Evolutionary conservation across 2,329 filamentous ascomycete species (phyloP), one percentile per base, ranked within the genome.

Genomic region (Teratosphaeria pseudoeucalypti): DNA sequence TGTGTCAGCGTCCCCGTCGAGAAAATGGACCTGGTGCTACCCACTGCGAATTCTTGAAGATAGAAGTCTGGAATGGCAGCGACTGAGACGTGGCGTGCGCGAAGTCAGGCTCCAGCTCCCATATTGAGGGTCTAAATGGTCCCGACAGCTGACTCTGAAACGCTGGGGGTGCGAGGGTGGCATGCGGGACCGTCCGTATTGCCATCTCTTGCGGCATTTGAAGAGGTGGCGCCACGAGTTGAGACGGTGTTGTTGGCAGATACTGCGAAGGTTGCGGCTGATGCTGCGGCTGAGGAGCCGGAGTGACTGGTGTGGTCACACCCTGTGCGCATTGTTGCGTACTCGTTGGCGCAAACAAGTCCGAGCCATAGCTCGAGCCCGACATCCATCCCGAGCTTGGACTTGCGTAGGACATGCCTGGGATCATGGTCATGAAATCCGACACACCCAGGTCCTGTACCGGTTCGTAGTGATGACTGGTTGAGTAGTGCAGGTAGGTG

Each of bases 41-140:
- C 61, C 61, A 70, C 68, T 49, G 43, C 23, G 43, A 49, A n/a
- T 70, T 79, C 62, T 75, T 74, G 67, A 80, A 80, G 61, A 78
- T 78, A 2, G 76, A 73, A 23, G 78, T 80, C 64, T 79, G 76
- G 60, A 78, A 78, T 23, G 76, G 75, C n/a, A 49, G 43, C 61
- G 72, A 64, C 54, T 74, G 73, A 27, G 70, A 69, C 26, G 74
- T 71, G 39, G 70, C 71, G 27, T 73, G 69, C 29, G 71, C 69
- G 62, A 76, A 75, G 34, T 74, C 74, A 6, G 73, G 70, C 60
- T 79, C 74, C 27, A 77, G 65, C 63, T 79, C 75, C 63, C 75
- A 79, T 58, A 71, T 70, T 4, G 77, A 79, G 1, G 75, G 75
- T 58, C 78, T 69, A 65, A 80, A 79, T 10, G 75, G 75, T 27